Evolutionary conservation across 2,329 filamentous ascomycete genomes (phyloP).

Genomic region (Endothia cerciana): DNA sequence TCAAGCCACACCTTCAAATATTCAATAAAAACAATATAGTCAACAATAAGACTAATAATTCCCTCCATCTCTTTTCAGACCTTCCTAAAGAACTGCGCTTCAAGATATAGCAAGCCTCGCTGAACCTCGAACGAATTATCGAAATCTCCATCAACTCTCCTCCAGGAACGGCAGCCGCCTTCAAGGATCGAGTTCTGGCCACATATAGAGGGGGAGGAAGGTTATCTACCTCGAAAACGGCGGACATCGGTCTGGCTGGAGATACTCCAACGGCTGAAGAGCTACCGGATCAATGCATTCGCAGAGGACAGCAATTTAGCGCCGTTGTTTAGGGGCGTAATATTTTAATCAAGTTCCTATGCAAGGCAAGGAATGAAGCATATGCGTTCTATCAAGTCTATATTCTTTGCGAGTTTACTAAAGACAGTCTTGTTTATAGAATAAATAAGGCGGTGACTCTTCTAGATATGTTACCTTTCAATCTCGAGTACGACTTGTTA

Average conservation of each 20-base stretch:
- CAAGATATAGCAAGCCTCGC: slow-evolving; percentile 7
- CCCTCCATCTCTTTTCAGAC: background rate
- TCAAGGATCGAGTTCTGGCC: background rate
- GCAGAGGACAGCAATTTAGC: background rate
- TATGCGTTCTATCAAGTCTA: slow-evolving; percentile 1
- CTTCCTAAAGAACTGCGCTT: slow-evolving; percentile 6
- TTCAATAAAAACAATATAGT: background rate
- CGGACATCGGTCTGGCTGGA: background rate
- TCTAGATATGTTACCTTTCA: background rate
- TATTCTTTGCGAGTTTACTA: slow-evolving; percentile 2
- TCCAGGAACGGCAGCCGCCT: background rate
- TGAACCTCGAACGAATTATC: slow-evolving; percentile 3
- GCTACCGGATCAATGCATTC: background rate
- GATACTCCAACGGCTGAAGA: background rate
- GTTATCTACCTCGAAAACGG: background rate
- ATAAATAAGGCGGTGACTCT: background rate
- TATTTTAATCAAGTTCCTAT: background rate
- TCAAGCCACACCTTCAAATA: slow-evolving; percentile 2
- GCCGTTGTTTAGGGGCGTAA: background rate
- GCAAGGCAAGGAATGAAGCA: slow-evolving; percentile 2
- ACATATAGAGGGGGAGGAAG: background rate
- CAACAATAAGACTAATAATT: background rate
- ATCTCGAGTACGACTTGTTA: background rate
- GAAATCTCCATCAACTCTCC: background rate
- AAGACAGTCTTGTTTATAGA: background rate